Percentiles rank a stretch among this genome's conserved stretches.
phyloP scores from a whole-genome alignment of 2,329 filamentous ascomycete genomes.

The Lachnellula subtilissima region DNA sequence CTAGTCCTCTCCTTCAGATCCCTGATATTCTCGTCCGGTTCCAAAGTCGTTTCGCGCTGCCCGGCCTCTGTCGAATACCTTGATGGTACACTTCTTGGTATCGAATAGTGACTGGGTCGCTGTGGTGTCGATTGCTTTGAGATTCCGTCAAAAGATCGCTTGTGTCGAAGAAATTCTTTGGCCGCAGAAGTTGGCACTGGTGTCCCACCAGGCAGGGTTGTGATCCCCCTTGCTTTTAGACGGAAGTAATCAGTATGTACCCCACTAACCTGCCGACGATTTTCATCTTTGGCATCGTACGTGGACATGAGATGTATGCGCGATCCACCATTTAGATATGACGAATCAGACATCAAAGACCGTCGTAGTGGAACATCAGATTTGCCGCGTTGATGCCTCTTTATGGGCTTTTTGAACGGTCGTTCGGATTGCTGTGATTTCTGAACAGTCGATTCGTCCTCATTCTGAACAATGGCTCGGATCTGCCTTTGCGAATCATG shows the following conservation, averaged over 20 bases:
- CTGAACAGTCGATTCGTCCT: slow-evolving; percentile 1
- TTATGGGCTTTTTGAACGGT: slow-evolving; percentile 12
- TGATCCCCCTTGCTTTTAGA: slow-evolving; percentile 32
- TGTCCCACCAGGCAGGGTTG: slow-evolving; percentile 27
- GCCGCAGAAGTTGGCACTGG: slow-evolving; percentile 29
- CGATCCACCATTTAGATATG: slow-evolving; percentile 28
- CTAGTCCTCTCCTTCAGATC: slow-evolving; percentile 25
- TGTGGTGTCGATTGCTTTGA: slow-evolving; percentile 18
- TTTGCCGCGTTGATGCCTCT: slow-evolving; percentile 19
- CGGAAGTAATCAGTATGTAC: slow-evolving; percentile 34
- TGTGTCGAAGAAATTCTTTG: slow-evolving; percentile 19
- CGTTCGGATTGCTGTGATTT: slow-evolving; percentile 20
- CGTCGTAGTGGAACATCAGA: slow-evolving; percentile 24
- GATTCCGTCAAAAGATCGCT: slow-evolving; percentile 25
- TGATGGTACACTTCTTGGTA: slow-evolving; percentile 22
- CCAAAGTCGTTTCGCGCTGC: slow-evolving; percentile 1
- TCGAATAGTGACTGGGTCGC: slow-evolving; percentile 1
- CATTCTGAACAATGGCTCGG: slow-evolving; percentile 15
- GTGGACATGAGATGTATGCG: slow-evolving; percentile 27
- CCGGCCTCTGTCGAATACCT: slow-evolving; percentile 7
- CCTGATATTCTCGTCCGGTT: slow-evolving; percentile 17
- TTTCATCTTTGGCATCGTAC: slow-evolving; percentile 21
- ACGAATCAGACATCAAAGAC: slow-evolving; percentile 29
- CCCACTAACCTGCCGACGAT: slow-evolving; percentile 26
- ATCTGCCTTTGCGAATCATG: slow-evolving; percentile 19